phyloP scores from a whole-genome alignment of 2,329 filamentous ascomycete genomes.

The Colletotrichum eleusines region DNA sequence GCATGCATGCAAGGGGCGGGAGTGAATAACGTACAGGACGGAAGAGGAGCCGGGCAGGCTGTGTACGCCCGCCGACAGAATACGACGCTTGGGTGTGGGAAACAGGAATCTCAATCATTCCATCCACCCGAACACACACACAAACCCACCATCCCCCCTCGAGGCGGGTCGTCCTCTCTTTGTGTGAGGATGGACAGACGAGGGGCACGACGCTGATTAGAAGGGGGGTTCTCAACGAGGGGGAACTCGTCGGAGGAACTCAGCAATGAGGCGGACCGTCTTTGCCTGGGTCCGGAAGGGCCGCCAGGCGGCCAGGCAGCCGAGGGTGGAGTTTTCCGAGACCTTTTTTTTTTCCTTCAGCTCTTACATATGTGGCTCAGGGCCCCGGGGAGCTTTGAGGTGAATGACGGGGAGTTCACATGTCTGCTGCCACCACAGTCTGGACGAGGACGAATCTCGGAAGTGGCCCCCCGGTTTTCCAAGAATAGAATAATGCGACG shows the following conservation, averaged over 20 bases:
- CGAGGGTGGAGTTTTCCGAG: not conserved
- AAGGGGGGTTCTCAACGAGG: not conserved
- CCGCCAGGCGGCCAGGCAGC: not conserved
- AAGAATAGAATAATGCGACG: conserved; percentile 29
- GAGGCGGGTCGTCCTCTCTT: not conserved
- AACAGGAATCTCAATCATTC: not conserved
- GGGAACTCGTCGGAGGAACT: too few species aligned
- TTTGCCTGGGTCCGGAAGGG: not conserved
- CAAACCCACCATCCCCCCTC: too few species aligned
- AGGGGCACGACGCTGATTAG: too few species aligned
- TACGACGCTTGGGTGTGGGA: not conserved
- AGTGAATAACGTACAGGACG: not conserved
- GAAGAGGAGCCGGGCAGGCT: not conserved
- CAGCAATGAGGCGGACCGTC: not conserved
- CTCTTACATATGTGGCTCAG: too few species aligned
- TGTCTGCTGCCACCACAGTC: not conserved
- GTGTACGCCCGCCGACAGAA: not conserved
- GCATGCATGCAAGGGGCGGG: conserved; percentile 8
- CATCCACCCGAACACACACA: too few species aligned
- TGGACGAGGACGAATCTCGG: not conserved
- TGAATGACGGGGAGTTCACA: not conserved
- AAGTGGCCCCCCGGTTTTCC: conserved; percentile 1
- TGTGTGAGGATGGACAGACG: too few species aligned
- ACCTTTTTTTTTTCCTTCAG: not conserved
- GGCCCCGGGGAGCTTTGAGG: too few species aligned